A percentile compares a stretch with the other conserved stretches of the same genome.
These are phyloP conservation scores for Limtongia smithiae DNA, from an alignment of 805 yeast genomes.

Conservation along the genomic window DNA sequence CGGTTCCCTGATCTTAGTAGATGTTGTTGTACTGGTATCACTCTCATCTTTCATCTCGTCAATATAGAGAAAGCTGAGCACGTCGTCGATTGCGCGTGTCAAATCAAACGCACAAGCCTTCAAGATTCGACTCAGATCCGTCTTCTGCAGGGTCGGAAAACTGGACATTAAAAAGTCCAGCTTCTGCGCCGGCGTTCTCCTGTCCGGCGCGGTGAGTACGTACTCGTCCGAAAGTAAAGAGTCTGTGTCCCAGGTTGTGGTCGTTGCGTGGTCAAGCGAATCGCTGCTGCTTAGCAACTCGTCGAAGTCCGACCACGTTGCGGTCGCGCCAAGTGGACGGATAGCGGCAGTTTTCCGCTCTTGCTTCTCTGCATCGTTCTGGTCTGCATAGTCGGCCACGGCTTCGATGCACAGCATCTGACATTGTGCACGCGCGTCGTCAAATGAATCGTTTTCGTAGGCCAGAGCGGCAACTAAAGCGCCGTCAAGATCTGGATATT, in stretches of 20 bases:
- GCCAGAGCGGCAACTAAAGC: slow-evolving; percentile 21
- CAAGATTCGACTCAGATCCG: not conserved
- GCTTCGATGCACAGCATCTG: slow-evolving; percentile 5
- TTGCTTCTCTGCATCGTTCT: no score
- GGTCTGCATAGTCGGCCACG: slow-evolving; percentile 10
- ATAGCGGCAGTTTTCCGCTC: no score
- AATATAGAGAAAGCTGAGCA: slow-evolving; percentile 1
- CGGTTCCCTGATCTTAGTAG: no score
- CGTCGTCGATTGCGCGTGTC: slow-evolving; percentile 10
- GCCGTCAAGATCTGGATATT: slow-evolving; percentile 19
- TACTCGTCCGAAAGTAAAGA: not conserved
- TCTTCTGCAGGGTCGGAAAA: slow-evolving; percentile 5
- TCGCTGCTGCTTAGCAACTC: no score
- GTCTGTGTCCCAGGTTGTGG: not conserved
- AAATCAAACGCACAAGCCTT: slow-evolving; percentile 2
- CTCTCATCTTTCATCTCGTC: no score
- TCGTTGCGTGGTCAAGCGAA: no score
- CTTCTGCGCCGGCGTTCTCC: slow-evolving; percentile 6
- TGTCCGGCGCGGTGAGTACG: not conserved
- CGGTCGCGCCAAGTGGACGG: no score
- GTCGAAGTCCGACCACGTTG: not conserved
- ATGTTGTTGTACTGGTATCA: no score
- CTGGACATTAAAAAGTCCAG: slow-evolving; percentile 5
- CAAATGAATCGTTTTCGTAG: slow-evolving; percentile 2
- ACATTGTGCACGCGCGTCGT: slow-evolving; percentile 11